These are phyloP conservation scores for Artomyces pyxidatus DNA, from an alignment of 768 basidiomycete species.

Conservation along the genomic window DNA sequence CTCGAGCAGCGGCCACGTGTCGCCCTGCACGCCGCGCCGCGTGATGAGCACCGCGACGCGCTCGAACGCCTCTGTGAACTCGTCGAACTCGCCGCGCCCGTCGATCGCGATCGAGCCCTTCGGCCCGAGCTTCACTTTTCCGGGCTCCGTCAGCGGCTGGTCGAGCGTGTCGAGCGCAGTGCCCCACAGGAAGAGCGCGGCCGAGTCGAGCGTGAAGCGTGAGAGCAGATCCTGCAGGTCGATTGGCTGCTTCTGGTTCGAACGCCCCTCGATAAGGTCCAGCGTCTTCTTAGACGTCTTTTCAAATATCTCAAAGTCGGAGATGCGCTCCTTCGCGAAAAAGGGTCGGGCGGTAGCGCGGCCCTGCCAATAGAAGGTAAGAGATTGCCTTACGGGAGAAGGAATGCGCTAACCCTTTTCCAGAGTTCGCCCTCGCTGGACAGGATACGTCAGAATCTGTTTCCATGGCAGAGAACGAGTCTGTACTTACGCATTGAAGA, in stretches of 20 bases:
- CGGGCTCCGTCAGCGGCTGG: conserved; percentile 31
- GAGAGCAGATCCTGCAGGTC: conserved; percentile 33
- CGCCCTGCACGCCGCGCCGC: conserved; percentile 11
- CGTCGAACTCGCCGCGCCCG: conserved; percentile 10
- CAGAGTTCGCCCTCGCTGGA: conserved; percentile 11
- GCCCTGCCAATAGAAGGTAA: conserved; percentile 4
- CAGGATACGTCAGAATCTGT: conserved; percentile 5
- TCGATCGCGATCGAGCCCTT: conserved; percentile 13
- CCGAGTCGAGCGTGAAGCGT: conserved; percentile 45
- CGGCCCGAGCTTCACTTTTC: conserved; percentile 16
- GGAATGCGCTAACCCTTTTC: conserved; percentile 12
- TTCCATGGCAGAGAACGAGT: background rate
- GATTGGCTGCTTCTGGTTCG: background rate
- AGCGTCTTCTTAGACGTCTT: conserved; percentile 21
- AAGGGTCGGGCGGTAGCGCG: conserved; percentile 31
- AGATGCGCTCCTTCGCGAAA: conserved; percentile 27
- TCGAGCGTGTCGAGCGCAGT: conserved; percentile 32
- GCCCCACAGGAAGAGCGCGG: conserved; percentile 47
- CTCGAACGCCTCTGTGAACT: conserved; percentile 13
- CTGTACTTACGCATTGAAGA: conserved; percentile 48
- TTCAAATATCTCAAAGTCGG: conserved; percentile 28
- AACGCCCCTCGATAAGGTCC: conserved; percentile 4
- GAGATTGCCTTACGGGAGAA: conserved; percentile 6
- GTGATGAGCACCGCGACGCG: conserved; percentile 7
- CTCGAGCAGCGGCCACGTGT: conserved; percentile 15